A percentile compares a stretch with the other conserved stretches of the same genome.
Conservation (phyloP, 176 grass and related monocot species). For the Guadua angustifolia region DNA sequence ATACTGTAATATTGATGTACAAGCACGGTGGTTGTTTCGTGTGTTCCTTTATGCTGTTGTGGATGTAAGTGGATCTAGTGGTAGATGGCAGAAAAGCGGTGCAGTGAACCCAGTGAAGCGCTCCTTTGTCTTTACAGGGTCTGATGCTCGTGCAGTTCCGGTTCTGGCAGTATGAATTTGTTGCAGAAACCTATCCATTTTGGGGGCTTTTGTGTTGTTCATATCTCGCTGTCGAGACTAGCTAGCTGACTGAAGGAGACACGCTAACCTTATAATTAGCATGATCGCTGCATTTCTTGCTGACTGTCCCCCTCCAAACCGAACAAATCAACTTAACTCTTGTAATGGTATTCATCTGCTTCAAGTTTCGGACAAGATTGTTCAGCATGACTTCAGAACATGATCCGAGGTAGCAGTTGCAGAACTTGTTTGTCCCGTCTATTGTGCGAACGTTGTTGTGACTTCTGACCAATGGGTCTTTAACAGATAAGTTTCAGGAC, state of each 20-base stretch:
- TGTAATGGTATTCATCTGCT: neutral
- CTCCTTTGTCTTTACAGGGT: neutral
- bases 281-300: constrained; percentile 24
- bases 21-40: neutral
- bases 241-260: neutral
- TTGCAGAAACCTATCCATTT: neutral
- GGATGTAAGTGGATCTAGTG: neutral
- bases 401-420: constrained; percentile 1
- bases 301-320: neutral
- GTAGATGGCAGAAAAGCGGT: neutral
- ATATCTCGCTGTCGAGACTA: constrained; percentile 12
- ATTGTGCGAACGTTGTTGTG: neutral
- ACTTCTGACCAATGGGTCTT: neutral
- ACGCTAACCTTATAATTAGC: constrained; percentile 1
- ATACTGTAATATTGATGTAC: neutral
- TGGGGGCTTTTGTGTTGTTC: neutral
- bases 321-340: constrained; percentile 7
- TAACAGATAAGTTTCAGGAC: neutral
- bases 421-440: neutral
- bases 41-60: neutral
- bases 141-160: neutral
- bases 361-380: constrained; percentile 40
- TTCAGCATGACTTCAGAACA: neutral
- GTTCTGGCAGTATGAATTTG: neutral
- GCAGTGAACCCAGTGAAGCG: neutral